Conservation (phyloP, 163 green algal genomes). For the Volvox carteri region DNA sequence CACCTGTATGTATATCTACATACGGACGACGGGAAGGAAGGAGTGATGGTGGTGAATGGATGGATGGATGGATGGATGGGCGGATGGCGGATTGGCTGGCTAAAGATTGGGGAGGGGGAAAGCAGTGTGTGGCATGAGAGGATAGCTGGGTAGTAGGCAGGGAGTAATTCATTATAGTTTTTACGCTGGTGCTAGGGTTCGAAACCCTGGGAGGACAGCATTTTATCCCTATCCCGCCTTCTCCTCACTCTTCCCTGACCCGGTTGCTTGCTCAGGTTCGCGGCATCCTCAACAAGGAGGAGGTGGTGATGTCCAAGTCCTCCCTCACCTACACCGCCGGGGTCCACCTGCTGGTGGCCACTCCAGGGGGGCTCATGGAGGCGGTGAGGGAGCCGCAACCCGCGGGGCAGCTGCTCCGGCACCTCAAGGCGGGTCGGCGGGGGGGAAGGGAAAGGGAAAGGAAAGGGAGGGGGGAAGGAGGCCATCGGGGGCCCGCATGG, state of each 20-base stretch:
- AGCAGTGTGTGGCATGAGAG: no score
- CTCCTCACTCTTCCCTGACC: background rate
- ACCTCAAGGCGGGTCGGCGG: background rate
- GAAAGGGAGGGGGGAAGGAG: background rate
- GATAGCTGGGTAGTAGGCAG: no score
- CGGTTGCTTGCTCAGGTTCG: constrained; percentile 73
- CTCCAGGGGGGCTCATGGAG: constrained; percentile 74
- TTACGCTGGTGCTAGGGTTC: no score
- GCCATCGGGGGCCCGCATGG: background rate
- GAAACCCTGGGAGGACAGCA: no score
- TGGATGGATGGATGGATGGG: no score
- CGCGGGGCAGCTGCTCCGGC: constrained; percentile 21
- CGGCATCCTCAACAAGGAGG: constrained; percentile 86
- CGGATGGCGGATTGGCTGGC: no score
- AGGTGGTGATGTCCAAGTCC: constrained; percentile 70
- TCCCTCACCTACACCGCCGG: constrained; percentile 32
- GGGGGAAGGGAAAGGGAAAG: background rate
- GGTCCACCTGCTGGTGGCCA: constrained; percentile 86
- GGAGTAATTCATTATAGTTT: no score
- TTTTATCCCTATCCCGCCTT: no score
- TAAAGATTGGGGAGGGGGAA: no score
- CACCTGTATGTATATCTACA: background rate
- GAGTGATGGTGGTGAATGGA: no score
- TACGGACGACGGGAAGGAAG: background rate
- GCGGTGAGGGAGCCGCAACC: constrained; percentile 20